Conservation (phyloP, 169 alveolate genomes). For the Plasmodium blacklocki region DNA sequence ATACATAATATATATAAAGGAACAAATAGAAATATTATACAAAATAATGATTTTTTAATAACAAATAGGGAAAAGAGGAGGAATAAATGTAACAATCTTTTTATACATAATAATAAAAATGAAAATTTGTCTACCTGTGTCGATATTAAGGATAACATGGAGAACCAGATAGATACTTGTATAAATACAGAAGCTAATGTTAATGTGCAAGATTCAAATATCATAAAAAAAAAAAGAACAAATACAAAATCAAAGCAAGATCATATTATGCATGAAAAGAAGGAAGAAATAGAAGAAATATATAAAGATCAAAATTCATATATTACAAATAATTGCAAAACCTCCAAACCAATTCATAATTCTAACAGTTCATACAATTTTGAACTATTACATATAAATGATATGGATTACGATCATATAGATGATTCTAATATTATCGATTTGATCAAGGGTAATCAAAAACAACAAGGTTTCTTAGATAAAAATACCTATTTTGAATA, state of each 20-base stretch:
- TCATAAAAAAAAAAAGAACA: neutral
- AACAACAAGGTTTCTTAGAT: conserved; percentile 78
- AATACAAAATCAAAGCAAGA: neutral
- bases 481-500: conserved; percentile 83
- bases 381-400: conserved; percentile 80
- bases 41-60: neutral
- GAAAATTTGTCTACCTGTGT: neutral
- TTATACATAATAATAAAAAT: neutral
- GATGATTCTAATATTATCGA: conserved; percentile 38
- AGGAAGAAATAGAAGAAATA: neutral
- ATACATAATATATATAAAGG: conserved; percentile 77
- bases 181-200: neutral
- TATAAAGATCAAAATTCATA: neutral
- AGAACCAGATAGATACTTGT: neutral
- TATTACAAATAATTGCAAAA: neutral
- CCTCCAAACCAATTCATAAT: neutral
- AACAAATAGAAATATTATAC: neutral
- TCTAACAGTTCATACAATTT: neutral
- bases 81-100: neutral
- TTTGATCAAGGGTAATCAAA: conserved; percentile 28
- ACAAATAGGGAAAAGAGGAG: neutral
- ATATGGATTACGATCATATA: conserved; percentile 77
- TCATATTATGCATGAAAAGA: neutral
- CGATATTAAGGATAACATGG: neutral
- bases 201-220: neutral